Percentiles rank a stretch among this genome's conserved stretches.
Conservation (phyloP, 1,139 yeast genomes). For the Ogataea hybrid region DNA sequence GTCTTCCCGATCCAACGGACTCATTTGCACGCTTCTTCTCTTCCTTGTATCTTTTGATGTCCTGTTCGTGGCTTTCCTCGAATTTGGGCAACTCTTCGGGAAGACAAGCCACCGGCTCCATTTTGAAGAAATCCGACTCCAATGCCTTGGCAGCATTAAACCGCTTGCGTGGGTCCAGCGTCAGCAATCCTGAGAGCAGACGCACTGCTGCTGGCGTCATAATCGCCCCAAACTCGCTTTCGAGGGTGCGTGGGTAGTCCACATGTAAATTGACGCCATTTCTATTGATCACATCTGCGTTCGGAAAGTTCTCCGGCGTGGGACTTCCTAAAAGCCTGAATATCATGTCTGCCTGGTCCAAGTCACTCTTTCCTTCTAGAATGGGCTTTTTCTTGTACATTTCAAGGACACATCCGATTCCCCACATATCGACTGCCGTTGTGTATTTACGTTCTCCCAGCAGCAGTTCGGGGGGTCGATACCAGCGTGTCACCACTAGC, state of each 20-base stretch:
- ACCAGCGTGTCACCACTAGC: conserved; percentile 95
- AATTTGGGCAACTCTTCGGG: conserved; percentile 62
- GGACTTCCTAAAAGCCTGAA: conserved; percentile 87
- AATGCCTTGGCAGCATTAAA: conserved; percentile 79
- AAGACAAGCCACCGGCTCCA: conserved; percentile 59
- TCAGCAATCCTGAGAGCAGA: conserved; percentile 53
- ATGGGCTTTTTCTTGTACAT: conserved; percentile 80
- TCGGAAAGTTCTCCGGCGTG: conserved; percentile 59
- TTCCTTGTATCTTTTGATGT: conserved; percentile 60
- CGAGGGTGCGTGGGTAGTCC: conserved; percentile 54
- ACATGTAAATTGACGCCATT: conserved; percentile 34
- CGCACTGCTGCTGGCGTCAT: conserved; percentile 33
- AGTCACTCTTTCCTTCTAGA: conserved; percentile 78
- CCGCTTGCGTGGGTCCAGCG: conserved; percentile 68
- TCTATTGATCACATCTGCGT: conserved; percentile 63
- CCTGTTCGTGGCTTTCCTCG: conserved; percentile 89
- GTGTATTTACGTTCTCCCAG: conserved; percentile 85
- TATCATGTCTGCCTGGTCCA: conserved; percentile 85
- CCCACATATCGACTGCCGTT: conserved; percentile 97
- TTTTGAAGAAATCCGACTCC: conserved; percentile 62
- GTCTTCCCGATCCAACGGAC: conserved; percentile 3
- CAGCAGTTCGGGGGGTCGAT: conserved; percentile 90
- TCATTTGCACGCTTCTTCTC: conserved; percentile 25
- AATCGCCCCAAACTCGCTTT: conserved; percentile 40
- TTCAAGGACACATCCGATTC: conserved; percentile 94